A percentile compares a stretch with the other conserved stretches of the same genome.
Evolutionary conservation across 352 stramenopile genomes (phyloP).

Genomic region (Phytophthora multivora): DNA sequence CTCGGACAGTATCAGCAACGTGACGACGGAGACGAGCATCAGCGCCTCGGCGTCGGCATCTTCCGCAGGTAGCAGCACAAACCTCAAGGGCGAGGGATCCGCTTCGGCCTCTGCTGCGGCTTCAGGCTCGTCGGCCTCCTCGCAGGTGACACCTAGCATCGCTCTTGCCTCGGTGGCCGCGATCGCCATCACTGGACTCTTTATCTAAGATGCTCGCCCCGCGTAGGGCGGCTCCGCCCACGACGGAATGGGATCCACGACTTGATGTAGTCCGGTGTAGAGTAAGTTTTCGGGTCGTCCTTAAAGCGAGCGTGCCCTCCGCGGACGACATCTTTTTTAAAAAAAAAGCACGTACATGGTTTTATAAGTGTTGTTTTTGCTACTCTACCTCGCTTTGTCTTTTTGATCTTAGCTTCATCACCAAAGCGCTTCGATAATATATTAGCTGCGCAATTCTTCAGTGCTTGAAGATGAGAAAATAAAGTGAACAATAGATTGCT

Average conservation of each 20-base stretch:
- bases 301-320: constrained; percentile 25
- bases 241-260: constrained; percentile 31
- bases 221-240: constrained; percentile 17
- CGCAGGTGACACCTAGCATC: constrained; percentile 22
- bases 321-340: constrained; percentile 19
- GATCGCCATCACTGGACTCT: constrained; percentile 30
- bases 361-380: constrained; percentile 12
- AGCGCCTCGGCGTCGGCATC: constrained; percentile 13
- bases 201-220: constrained; percentile 30
- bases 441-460: no score
- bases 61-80: constrained; percentile 1
- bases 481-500: constrained; percentile 9
- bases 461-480: background rate
- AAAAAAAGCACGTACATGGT: constrained; percentile 32
- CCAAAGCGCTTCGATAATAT: no score
- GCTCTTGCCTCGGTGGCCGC: constrained; percentile 21
- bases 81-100: constrained; percentile 5
- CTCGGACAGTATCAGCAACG: constrained; percentile 34
- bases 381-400: background rate
- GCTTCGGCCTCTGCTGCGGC: constrained; percentile 18
- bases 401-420: no score
- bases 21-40: constrained; percentile 32
- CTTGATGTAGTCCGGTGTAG: constrained; percentile 28
- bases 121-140: constrained; percentile 26
- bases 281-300: constrained; percentile 25